Base-by-base conservation (phyloP, 495 filamentous ascomycete genomes). In the Xylaria longipes region DNA sequence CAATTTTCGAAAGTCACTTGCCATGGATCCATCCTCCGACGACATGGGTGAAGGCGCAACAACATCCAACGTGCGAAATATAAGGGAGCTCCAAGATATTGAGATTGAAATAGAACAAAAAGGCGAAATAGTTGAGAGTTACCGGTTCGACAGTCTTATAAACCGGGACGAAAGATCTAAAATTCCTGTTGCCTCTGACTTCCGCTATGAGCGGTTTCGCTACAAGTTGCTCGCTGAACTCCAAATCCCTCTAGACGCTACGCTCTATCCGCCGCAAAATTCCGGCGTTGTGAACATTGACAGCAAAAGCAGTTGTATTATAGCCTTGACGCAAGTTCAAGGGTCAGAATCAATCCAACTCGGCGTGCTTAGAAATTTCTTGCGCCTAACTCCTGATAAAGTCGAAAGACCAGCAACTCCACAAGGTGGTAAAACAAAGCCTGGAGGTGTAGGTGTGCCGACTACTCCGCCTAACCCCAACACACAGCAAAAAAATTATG, bases 271-370 rank as follows among this genome's bases (percentile, higher is more conserved):
- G 11, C 56, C 56, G 17, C 15, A 20, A 33, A 15, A 37, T 6
- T 62, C 58, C 0, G 37, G 37, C 11, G n/a, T 62, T 1, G 22
- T 62, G 0, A 39, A 4, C 12, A 11, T 62, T 22, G 37, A 41
- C 0, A 41, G 8, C 37, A 62, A 27, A 27, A 25, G 35, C 37
- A 62, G 25, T 8, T 25, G 9, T 9, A 12, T 62, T 15, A 62
- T 62, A 25, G 37, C 58, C 14, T 15, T 62, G 9, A 62, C 58
- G 3, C 58, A 62, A 27, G 17, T 62, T 39, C 58, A 62, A 62
- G 58, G 20, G n/a, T 39, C 37, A 62, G 5, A 27, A 12, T 14
- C n/a, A 5, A 62, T 62, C 11, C 17, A 22, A 9, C 0, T 58
- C 6, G 1, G 29, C 3, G 22, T 0, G 9, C 0, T 11, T 7